Base-by-base conservation (phyloP, 2,329 filamentous ascomycete species). In the Raffaelea ambrosiae region DNA sequence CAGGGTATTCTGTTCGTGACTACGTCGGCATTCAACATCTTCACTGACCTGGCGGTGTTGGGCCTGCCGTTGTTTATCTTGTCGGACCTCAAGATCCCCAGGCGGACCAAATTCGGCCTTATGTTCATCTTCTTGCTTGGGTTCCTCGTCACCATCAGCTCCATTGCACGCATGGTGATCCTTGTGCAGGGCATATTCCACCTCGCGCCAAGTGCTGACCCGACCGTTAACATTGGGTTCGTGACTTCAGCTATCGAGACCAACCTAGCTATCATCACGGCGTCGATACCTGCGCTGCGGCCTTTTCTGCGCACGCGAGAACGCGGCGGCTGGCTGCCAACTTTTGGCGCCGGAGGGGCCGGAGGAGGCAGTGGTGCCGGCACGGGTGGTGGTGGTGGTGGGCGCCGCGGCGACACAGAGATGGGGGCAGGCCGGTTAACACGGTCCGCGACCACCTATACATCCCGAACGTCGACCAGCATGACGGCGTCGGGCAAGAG, bases 11-110 rank as follows among this genome's bases (percentile, higher is more conserved):
- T 59, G 3, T 60, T 56, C 44, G 56, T 62, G 18, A 62, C 62
- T 44, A 59, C 55, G 13, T 64, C 69, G 1, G 61, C 51, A 0
- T 58, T 71, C 43, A 71, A 29, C 26, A 72, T 74, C 22, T 43
- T 61, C 1, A 61, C 69, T 14, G 71, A 74, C 51, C n/a, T 69
- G 8, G 54, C 63, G 40, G 67, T 72, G 41, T 61, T 72, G 26
- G 56, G 58, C 1, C 51, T 73, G 3, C 69, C 71, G 0, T 58
- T 72, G 4, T 59, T 54, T 50, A 57, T 61, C 19, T 58, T 62
- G 16, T 47, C 51, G 5, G 55, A 55, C 14, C 58, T 62, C 22
- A 57, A 56, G 39, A 61, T 62, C 39, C 57, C 56, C 14, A 53
- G 50, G 40, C 53, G 57, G 33, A 55, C 57, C 13, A 63, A 62